Evolutionary conservation across 208 protist species (phyloP).

Genomic region (Leishmania lainsoni): DNA sequence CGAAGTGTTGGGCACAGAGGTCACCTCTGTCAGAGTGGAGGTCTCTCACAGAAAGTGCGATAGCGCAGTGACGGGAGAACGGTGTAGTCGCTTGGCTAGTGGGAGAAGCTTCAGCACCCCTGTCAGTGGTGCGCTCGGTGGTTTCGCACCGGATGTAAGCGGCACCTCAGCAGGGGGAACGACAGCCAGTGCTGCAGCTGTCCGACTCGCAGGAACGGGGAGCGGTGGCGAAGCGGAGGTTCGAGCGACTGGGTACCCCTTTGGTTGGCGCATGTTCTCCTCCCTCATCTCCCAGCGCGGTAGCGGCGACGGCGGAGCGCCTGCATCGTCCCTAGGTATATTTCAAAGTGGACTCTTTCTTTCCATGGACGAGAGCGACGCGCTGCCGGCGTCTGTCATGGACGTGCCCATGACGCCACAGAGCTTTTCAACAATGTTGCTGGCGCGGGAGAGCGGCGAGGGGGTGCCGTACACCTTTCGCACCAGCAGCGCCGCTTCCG

Average conservation of each 20-base stretch:
- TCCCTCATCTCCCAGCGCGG: not conserved
- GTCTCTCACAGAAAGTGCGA: not conserved
- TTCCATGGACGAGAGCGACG: slow-evolving; percentile 28
- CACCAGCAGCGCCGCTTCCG: not conserved
- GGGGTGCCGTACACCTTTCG: not conserved
- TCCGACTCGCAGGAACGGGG: not conserved
- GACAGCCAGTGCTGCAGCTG: not conserved
- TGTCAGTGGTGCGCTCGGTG: not conserved
- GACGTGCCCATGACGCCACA: slow-evolving; percentile 62
- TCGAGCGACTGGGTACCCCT: not conserved
- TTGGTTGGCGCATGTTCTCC: slow-evolving; percentile 2
- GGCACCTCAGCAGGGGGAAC: not conserved
- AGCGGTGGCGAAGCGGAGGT: not conserved
- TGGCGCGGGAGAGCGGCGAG: slow-evolving; percentile 19
- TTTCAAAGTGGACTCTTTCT: slow-evolving; percentile 34
- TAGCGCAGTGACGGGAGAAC: not conserved
- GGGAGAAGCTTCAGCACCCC: slow-evolving; percentile 2
- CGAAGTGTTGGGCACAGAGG: not conserved
- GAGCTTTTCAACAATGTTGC: slow-evolving; percentile 41
- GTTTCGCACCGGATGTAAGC: not conserved
- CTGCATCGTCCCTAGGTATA: slow-evolving; percentile 3
- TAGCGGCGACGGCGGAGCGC: not conserved
- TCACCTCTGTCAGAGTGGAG: not conserved
- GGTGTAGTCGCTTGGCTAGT: not conserved
- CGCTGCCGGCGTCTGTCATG: slow-evolving; percentile 15